Base-by-base conservation (phyloP, 306 rosid genomes). In the Cucumis melo region DNA sequence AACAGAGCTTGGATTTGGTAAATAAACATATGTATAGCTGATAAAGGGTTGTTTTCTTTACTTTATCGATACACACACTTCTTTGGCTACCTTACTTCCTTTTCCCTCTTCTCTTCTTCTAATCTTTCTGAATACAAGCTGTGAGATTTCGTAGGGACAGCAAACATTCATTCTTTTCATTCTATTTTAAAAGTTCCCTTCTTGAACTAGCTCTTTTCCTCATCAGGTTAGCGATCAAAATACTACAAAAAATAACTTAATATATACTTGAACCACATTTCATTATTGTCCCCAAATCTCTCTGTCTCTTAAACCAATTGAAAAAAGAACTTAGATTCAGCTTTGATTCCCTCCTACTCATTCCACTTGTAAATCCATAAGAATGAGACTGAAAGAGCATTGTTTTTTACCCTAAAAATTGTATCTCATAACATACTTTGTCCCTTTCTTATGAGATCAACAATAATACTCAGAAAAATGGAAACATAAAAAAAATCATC, bases 1-100 rank as follows among this genome's bases (percentile, higher is more conserved):
- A n/a, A n/a, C n/a, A n/a, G n/a, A n/a, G n/a, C n/a, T n/a, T n/a
- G n/a, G n/a, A n/a, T n/a, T n/a, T n/a, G n/a, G n/a, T n/a, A n/a
- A n/a, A n/a, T n/a, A n/a, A n/a, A n/a, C n/a, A n/a, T n/a, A n/a
- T n/a, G 13, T 74, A 27, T 76, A 82, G 78, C 79, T 87, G 83
- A 85, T 82, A 81, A 86, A 75, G 85, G 76, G 87, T 84, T 84
- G 20, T 76, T 85, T 84, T 78, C 61, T 34, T 84, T 79, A 78
- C 88, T 86, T 86, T 87, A 92, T 90, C 90, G 87, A 92, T 84
- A 81, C 84, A 78, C 48, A 36, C 88, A 80, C 61, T 82, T 80
- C 91, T 80, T 73, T 39, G 54, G 74, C 79, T 82, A 77, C 86
- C 83, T 80, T 84, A 82, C 89, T 86, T 84, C 89, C 86, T 80